Evolutionary conservation across 208 protist species (phyloP), one percentile per base, ranked within the genome.

Genomic region (Wallacemonas collosoma): DNA sequence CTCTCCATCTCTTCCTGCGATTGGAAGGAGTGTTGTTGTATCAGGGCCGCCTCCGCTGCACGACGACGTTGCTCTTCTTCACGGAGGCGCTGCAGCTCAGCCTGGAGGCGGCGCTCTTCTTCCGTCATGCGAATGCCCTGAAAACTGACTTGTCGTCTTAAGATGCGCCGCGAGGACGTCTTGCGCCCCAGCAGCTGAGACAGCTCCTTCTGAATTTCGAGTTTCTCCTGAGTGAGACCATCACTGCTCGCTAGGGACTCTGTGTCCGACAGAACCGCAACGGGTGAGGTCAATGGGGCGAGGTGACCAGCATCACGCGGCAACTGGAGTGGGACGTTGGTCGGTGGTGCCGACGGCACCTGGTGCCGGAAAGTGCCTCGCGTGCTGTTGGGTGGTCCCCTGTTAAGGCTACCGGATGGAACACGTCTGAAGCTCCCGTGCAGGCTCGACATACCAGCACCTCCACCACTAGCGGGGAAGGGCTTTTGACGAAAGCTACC

Each of bases 131-230:
- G 60, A 2, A 65, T 65, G 43, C 60, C 60, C 50, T 65, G 60
- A 17, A 65, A 65, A 41, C 60, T 65, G 60, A 65, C 60, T 48
- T 50, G 3, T 9, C 60, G 60, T 26, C 60, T 6, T 14, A 65
- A 17, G n/a, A 65, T 50, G 43, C 60, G 60, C 5, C 17, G 7
- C n/a, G 60, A 65, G n/a, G 60, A 65, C 15, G 43, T 65, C 43
- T 65, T 65, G 40, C 60, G 60, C 6, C 60, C 60, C 43, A 65
- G 17, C 40, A 65, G 43, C 43, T 65, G 60, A 8, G 60, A 65
- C 6, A 65, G 40, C 43, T 65, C 60, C 60, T 65, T 65, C 60
- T 65, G 41, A 11, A 65, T 65, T 26, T 65, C 60, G n/a, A 36
- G 40, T n/a, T 65, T 38, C n/a, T 38, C 41, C 43, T 45, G n/a